phyloP scores from a whole-genome alignment of 192 early-diverging fungal species.

The Lunasporangiospora selenospora region DNA sequence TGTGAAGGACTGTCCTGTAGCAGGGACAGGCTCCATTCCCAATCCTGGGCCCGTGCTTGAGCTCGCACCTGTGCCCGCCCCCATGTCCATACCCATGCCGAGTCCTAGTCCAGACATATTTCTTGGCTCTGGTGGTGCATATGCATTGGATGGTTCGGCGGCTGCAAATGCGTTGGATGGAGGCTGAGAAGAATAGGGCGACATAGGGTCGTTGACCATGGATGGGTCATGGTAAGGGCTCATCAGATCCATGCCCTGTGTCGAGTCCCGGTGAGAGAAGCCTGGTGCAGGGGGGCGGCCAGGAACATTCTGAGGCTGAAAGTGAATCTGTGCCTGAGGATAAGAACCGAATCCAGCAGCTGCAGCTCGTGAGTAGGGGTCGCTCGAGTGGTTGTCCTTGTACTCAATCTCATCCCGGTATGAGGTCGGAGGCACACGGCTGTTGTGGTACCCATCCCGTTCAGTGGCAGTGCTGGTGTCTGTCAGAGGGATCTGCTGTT shows the following conservation, averaged over 20 bases:
- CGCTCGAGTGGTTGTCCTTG: constrained; percentile 13
- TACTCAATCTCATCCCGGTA: constrained; percentile 46
- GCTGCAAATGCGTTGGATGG: background rate
- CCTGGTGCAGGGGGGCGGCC: constrained; percentile 17
- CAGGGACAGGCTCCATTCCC: background rate
- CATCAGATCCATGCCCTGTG: constrained; percentile 27
- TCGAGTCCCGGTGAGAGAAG: constrained; percentile 25
- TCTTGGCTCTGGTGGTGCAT: background rate
- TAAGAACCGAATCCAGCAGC: constrained; percentile 24
- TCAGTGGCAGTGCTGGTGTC: constrained; percentile 29
- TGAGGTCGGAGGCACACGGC: constrained; percentile 11
- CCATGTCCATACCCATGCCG: too few relatives aligned
- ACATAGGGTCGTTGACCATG: too few relatives aligned
- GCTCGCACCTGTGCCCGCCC: too few relatives aligned
- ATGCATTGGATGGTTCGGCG: background rate
- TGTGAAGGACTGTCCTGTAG: constrained; percentile 22
- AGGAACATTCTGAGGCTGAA: constrained; percentile 1
- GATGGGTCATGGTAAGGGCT: constrained; percentile 33
- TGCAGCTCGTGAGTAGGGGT: constrained; percentile 9
- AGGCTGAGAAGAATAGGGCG: too few relatives aligned
- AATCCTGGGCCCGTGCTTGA: too few relatives aligned
- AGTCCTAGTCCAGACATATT: background rate
- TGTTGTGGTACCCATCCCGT: constrained; percentile 6
- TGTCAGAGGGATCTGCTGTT: constrained; percentile 46
- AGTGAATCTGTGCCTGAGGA: background rate